Conservation (phyloP, 1,284 basidiomycete genomes). For the Malassezia yamatoensis region DNA sequence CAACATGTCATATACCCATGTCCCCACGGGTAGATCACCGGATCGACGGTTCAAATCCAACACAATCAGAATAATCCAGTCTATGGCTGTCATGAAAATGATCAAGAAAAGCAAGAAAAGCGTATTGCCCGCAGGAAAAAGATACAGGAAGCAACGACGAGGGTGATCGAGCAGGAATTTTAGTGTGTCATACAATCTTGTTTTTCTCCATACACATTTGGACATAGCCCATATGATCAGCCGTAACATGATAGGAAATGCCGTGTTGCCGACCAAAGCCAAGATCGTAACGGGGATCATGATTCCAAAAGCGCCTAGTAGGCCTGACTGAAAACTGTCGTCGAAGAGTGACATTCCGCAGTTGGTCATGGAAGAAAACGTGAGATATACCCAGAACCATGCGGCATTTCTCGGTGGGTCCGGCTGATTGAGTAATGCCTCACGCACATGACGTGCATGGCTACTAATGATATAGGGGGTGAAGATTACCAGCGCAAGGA, state of each 20-base stretch:
- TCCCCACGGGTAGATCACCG: conserved; percentile 53
- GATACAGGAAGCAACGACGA: conserved; percentile 81
- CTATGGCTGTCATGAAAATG: conserved; percentile 58
- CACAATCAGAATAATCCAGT: conserved; percentile 80
- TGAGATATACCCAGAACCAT: conserved; percentile 76
- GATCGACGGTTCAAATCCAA: conserved; percentile 54
- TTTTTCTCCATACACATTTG: conserved; percentile 57
- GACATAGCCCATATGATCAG: conserved; percentile 58
- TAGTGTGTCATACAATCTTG: conserved; percentile 66
- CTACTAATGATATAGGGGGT: conserved; percentile 39
- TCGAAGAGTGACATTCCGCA: conserved; percentile 81
- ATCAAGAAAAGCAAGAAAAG: conserved; percentile 72
- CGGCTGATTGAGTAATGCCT: conserved; percentile 31
- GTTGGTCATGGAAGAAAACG: conserved; percentile 78
- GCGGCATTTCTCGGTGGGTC: conserved; percentile 46
- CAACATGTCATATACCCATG: conserved; percentile 47
- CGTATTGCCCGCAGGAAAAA: conserved; percentile 82
- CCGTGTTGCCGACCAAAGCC: conserved; percentile 82
- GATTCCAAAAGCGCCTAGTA: conserved; percentile 80
- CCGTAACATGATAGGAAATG: conserved; percentile 51
- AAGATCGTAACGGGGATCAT: conserved; percentile 57
- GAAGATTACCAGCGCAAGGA: conserved; percentile 27
- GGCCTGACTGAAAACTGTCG: conserved; percentile 62
- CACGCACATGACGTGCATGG: conserved; percentile 29
- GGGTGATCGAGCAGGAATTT: conserved; percentile 91